Evolutionary conservation across 148 eudicot genomes (phyloP).

Genomic region (Vaccinium corymbosum): DNA sequence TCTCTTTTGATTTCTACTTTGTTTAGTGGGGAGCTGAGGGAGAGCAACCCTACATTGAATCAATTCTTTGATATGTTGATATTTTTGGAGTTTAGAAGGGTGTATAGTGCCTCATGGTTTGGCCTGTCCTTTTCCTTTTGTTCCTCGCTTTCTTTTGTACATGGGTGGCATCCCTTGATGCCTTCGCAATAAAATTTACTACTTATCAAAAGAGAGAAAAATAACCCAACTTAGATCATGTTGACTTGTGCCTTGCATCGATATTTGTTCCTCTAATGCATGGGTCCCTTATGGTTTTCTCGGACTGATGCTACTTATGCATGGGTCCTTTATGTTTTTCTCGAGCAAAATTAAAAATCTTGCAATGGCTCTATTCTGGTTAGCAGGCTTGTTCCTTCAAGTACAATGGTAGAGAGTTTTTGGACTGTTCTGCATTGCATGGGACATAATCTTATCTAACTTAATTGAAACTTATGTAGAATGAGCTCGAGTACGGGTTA

Average conservation of each 20-base stretch:
- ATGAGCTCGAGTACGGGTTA: conserved; percentile 9
- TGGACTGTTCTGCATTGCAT: background rate
- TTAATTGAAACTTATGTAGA: conserved; percentile 1
- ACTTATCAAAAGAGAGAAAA: too few relatives aligned
- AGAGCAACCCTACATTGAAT: too few relatives aligned
- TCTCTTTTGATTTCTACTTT: too few relatives aligned
- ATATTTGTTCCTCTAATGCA: background rate
- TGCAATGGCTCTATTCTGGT: background rate
- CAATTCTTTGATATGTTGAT: too few relatives aligned
- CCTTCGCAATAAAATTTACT: too few relatives aligned
- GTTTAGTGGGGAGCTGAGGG: too few relatives aligned
- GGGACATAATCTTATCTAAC: background rate
- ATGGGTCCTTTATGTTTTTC: background rate
- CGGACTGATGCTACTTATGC: background rate
- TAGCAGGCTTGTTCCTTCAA: background rate
- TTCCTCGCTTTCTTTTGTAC: too few relatives aligned
- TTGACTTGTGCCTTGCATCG: background rate
- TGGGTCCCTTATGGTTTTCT: background rate
- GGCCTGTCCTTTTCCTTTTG: too few relatives aligned
- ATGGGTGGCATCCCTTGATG: too few relatives aligned
- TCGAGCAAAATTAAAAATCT: background rate
- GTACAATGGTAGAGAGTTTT: background rate
- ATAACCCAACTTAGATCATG: background rate
- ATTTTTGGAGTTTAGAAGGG: too few relatives aligned
- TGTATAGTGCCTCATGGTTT: too few relatives aligned